These are phyloP conservation scores for Venturiaceae sp. DNA, from an alignment of 2,329 filamentous ascomycete species.

Conservation along the genomic window DNA sequence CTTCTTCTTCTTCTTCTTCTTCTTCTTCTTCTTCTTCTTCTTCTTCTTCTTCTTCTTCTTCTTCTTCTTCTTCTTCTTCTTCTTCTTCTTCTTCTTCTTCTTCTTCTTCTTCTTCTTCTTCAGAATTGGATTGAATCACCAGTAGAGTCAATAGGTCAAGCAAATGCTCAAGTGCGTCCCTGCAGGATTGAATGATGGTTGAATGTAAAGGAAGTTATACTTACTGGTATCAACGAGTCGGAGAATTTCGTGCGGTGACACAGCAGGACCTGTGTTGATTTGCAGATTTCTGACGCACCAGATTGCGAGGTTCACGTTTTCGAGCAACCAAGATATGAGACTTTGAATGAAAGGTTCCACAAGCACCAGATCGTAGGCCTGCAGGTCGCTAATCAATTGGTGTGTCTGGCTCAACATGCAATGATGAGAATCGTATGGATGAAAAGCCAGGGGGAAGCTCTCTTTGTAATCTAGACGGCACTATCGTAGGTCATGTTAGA, in stretches of 20 bases:
- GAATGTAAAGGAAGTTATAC: not conserved
- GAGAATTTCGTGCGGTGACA: not conserved
- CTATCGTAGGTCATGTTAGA: not conserved
- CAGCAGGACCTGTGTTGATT: not conserved
- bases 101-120: too few species aligned
- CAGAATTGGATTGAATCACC: too few species aligned
- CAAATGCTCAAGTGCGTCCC: not conserved
- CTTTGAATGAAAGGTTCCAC: not conserved
- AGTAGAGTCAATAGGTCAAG: not conserved
- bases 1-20: too few species aligned
- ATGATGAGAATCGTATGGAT: not conserved
- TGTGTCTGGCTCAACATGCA: not conserved
- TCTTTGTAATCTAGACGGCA: not conserved
- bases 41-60: too few species aligned
- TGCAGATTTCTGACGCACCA: conserved; percentile 1
- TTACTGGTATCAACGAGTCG: not conserved
- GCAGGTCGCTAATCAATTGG: not conserved
- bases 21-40: too few species aligned
- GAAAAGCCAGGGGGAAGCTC: not conserved
- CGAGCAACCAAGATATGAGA: not conserved
- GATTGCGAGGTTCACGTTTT: conserved; percentile 6
- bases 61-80: too few species aligned
- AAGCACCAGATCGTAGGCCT: not conserved
- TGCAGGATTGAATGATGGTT: not conserved
- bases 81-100: too few species aligned